Percentiles rank a stretch among this genome's conserved stretches.
Conservation (phyloP, 2,329 filamentous ascomycete species). For the Ceratocystis cubensis region DNA sequence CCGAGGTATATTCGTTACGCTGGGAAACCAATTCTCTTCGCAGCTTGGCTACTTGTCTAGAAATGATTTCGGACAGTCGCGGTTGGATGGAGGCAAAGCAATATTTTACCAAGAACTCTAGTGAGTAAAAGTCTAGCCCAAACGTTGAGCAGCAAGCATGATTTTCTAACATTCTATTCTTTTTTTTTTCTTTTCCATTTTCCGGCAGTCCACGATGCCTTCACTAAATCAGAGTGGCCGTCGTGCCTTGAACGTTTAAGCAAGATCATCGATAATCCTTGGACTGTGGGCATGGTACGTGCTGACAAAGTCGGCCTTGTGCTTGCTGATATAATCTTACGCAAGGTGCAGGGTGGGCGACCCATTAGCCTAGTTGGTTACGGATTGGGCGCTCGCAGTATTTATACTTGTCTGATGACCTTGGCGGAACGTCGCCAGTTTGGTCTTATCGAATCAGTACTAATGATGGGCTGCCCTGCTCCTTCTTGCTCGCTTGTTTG, state of each 20-base stretch:
- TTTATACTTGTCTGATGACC: conserved; percentile 69
- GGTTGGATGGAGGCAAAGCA: conserved; percentile 63
- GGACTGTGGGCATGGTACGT: conserved; percentile 61
- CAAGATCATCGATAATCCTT: conserved; percentile 69
- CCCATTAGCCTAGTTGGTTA: conserved; percentile 72
- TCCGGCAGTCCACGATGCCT: conserved; percentile 26
- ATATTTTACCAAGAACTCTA: conserved; percentile 35
- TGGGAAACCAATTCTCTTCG: conserved; percentile 71
- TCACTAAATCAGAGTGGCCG: conserved; percentile 41
- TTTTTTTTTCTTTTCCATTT: conserved; percentile 36
- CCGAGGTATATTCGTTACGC: conserved; percentile 69
- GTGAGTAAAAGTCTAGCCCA: conserved; percentile 29
- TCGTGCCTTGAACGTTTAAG: conserved; percentile 51
- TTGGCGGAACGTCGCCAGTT: conserved; percentile 73
- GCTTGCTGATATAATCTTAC: conserved; percentile 71
- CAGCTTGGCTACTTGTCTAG: conserved; percentile 66
- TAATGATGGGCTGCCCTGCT: conserved; percentile 71
- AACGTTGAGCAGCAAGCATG: not conserved
- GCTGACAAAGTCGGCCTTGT: conserved; percentile 59
- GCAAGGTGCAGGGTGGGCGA: conserved; percentile 70
- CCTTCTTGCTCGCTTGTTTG: conserved; percentile 62
- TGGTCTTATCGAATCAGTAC: conserved; percentile 72
- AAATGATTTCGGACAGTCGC: conserved; percentile 61
- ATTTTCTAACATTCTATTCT: conserved; percentile 26
- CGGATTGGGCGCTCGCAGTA: conserved; percentile 67